Base-by-base conservation (phyloP, 78 protist species). In the Pelomyxa schiedti region DNA sequence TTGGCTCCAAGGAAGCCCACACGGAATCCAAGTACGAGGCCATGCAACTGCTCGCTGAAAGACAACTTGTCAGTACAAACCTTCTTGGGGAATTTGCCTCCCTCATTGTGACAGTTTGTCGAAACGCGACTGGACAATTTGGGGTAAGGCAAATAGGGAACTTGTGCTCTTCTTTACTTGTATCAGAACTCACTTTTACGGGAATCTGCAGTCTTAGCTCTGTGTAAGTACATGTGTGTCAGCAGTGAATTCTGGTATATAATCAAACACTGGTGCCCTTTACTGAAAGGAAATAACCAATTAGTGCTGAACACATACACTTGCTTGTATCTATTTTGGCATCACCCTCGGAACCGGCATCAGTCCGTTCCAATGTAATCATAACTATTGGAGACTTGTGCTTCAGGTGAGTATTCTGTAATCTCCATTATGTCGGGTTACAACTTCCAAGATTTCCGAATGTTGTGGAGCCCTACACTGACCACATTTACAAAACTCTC, bases 341-440 rank as follows among this genome's bases (percentile, higher is more conserved):
- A 8, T 8, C 16, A 4, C 67, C 76, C 3, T 35, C 43, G 5
- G 32, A 7, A 39, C n/a, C n/a, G n/a, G 43, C 78, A 38, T 7
- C 5, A 0, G 53, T 92, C 26, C 86, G 94, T 40, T 43, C 84
- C 58, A 95, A 92, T 84, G 72, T 93, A 43, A 78, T 89, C 72
- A 80, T 94, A 24, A 65, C 93, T 16, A 71, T 95, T 3, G 97
- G 98, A 37, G 98, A 95, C 75, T 63, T 94, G 32, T 82, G 83
- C 35, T 66, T 76, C 79, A 74, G 93, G 40, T 73, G 47, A 4
- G 30, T 8, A 36, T 8, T 38, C 30, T 65, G 30, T 65, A n/a
- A n/a, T n/a, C 71, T 42, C 71, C 70, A 29, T 26, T 42, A n/a
- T n/a, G n/a, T n/a, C n/a, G n/a, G n/a, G n/a, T n/a, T n/a, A n/a